phyloP scores from a whole-genome alignment of 805 yeast species.

The Clavispora santaluciae region DNA sequence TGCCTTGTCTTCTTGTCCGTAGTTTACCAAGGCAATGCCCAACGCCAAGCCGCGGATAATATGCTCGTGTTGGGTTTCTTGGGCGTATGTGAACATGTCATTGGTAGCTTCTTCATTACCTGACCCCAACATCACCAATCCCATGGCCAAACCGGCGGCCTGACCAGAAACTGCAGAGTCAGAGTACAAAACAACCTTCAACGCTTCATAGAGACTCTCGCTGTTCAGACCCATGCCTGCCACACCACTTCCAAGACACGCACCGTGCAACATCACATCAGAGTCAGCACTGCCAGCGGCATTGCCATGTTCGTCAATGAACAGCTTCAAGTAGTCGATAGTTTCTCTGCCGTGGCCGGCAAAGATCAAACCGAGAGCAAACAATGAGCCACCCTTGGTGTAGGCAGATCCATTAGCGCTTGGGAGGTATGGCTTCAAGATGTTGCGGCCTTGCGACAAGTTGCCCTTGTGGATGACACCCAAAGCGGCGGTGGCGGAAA shows the following conservation, averaged over 20 bases:
- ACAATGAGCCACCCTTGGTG: constrained; percentile 93
- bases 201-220: constrained; percentile 68
- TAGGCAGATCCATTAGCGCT: constrained; percentile 75
- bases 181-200: constrained; percentile 76
- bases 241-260: constrained; percentile 90
- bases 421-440: constrained; percentile 88
- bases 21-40: constrained; percentile 81
- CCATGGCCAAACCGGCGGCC: constrained; percentile 96
- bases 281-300: constrained; percentile 63
- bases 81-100: constrained; percentile 87
- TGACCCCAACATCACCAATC: constrained; percentile 90
- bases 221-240: constrained; percentile 93
- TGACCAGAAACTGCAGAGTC: constrained; percentile 95
- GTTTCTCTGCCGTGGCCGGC: constrained; percentile 95
- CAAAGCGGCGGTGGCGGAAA: constrained; percentile 94
- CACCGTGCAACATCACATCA: constrained; percentile 91
- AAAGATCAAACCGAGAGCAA: constrained; percentile 87
- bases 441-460: constrained; percentile 80
- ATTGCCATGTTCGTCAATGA: constrained; percentile 61
- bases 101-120: constrained; percentile 61
- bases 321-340: constrained; percentile 69
- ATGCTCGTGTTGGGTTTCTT: constrained; percentile 93
- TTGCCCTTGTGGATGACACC: constrained; percentile 97
- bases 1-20: constrained; percentile 80
- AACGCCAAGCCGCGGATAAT: constrained; percentile 90